phyloP scores from a whole-genome alignment of 1,284 basidiomycete genomes.

The Cryptococcus sp. region DNA sequence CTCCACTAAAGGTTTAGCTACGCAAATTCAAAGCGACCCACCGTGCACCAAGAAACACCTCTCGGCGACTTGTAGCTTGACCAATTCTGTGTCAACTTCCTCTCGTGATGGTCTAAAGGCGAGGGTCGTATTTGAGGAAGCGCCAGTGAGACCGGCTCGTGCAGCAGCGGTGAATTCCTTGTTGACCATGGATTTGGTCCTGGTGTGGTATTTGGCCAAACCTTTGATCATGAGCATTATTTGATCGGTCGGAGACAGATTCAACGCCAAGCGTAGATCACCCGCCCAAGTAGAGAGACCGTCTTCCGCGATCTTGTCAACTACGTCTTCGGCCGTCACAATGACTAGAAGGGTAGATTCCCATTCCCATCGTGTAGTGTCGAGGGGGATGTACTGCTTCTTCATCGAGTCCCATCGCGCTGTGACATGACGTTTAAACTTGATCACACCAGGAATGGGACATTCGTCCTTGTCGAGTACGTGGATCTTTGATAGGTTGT shows the following conservation, averaged over 20 bases:
- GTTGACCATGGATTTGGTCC: slow-evolving; percentile 35
- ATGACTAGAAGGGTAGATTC: slow-evolving; percentile 41
- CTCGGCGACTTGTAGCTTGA: slow-evolving; percentile 45
- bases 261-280: slow-evolving; percentile 33
- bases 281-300: slow-evolving; percentile 35
- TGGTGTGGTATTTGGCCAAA: slow-evolving; percentile 43
- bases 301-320: slow-evolving; percentile 37
- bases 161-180: slow-evolving; percentile 41
- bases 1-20: slow-evolving; percentile 37
- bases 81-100: slow-evolving; percentile 42
- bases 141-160: slow-evolving; percentile 30
- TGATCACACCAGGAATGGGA: slow-evolving; percentile 38
- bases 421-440: slow-evolving; percentile 45
- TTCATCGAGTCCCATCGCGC: slow-evolving; percentile 33
- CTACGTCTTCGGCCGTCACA: slow-evolving; percentile 42
- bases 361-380: slow-evolving; percentile 51
- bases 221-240: slow-evolving; percentile 50
- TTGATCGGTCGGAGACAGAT: slow-evolving; percentile 28
- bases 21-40: slow-evolving; percentile 16
- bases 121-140: not conserved
- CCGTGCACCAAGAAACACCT: slow-evolving; percentile 46
- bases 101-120: slow-evolving; percentile 32
- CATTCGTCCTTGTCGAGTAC: slow-evolving; percentile 31
- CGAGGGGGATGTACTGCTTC: slow-evolving; percentile 43
- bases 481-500: slow-evolving; percentile 34